Evolutionary conservation across 257 asterid species (phyloP), one percentile per base, ranked within the genome.

Genomic region (Solanum peruvianum): DNA sequence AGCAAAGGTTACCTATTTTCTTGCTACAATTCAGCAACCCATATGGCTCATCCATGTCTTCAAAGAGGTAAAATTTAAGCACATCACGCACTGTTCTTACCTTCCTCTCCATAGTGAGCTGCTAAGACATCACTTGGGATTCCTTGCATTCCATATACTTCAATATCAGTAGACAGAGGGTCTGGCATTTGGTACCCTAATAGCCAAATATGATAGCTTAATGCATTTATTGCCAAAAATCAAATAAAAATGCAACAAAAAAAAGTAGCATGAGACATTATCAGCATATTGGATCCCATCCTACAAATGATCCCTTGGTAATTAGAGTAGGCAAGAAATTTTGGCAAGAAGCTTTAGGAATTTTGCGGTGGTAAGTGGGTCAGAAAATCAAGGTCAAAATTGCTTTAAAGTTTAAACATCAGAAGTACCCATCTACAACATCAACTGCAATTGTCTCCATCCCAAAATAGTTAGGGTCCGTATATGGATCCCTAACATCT

Each of bases 81-180:
- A 29, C 42, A 15, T 8, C 14, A 87, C 16, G 72, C 9, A 82
- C n/a, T 14, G 52, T 49, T 25, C 29, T 21, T 89, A 97, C 98
- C 99, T 33, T 35, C 39, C 39, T 35, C 39, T 35, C 39, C 39
- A 35, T 35, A 35, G 39, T 35, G 39, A 35, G 39, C 39, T 35
- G 7, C 39, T 35, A 35, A 35, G 1, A 6, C 1, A 5, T 35
- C 7, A 35, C 39, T 35, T 35, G 7, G 39, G 39, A 35, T 35
- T 35, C 39, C 39, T 35, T 35, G 39, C 39, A 35, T 35, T 35
- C 39, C 39, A 35, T 35, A 5, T 35, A 35, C 39, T 35, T 35
- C 39, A 35, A 35, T 35, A 35, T 35, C 7, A 35, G 39, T 35
- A 35, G 39, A 35, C 39, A 6, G 7, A 5, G 7, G 39, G 39